phyloP scores from a whole-genome alignment of 495 filamentous ascomycete species.

The Cetradonia linearis region DNA sequence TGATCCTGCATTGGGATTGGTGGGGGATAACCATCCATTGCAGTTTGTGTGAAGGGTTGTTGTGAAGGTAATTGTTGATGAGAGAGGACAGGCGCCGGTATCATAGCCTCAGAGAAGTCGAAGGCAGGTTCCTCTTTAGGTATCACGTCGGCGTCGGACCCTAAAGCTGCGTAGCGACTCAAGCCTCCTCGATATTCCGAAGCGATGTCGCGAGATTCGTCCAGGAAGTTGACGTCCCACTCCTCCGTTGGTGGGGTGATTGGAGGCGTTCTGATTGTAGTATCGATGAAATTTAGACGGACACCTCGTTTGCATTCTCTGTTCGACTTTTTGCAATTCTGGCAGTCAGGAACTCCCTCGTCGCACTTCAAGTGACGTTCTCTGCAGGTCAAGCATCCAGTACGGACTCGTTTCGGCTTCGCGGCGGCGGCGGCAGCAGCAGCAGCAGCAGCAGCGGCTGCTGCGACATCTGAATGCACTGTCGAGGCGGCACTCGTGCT shows the following conservation, averaged over 20 bases:
- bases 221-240: slow-evolving; percentile 68
- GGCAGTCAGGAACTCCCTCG: slow-evolving; percentile 67
- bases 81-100: slow-evolving; percentile 25
- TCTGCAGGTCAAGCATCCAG: slow-evolving; percentile 68
- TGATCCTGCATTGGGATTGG: slow-evolving; percentile 25
- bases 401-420: slow-evolving; percentile 63
- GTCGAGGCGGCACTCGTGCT: slow-evolving; percentile 15
- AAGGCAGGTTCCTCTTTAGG: slow-evolving; percentile 32
- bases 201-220: slow-evolving; percentile 85
- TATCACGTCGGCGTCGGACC: slow-evolving; percentile 30
- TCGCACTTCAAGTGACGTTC: slow-evolving; percentile 75
- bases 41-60: slow-evolving; percentile 30
- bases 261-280: slow-evolving; percentile 60
- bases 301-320: slow-evolving; percentile 78
- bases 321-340: slow-evolving; percentile 83
- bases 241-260: slow-evolving; percentile 48
- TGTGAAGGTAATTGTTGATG: slow-evolving; percentile 38
- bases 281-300: slow-evolving; percentile 88
- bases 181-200: slow-evolving; percentile 82
- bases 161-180: slow-evolving; percentile 56
- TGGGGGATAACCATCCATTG: slow-evolving; percentile 28
- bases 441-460: slow-evolving; percentile 27
- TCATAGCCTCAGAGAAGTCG: slow-evolving; percentile 32
- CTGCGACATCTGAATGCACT: slow-evolving; percentile 18
- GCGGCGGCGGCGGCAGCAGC: slow-evolving; percentile 24